phyloP scores from a whole-genome alignment of 352 stramenopile genomes.

The Phytophthora aleatoria region DNA sequence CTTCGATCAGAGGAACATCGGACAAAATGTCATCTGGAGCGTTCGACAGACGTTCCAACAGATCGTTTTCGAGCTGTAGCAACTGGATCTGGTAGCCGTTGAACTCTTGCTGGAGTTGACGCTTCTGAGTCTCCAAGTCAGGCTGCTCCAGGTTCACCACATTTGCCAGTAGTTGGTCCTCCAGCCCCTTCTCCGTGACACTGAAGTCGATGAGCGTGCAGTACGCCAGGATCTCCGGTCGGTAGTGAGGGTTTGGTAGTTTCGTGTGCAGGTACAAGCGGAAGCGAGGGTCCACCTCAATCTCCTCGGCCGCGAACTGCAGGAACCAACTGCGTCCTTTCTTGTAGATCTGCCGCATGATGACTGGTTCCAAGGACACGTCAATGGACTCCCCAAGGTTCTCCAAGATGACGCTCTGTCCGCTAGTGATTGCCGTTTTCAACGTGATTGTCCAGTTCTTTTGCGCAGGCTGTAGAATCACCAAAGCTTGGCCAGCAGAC shows the following conservation, averaged over 20 bases:
- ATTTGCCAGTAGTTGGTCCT: conserved; percentile 89
- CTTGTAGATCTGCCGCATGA: conserved; percentile 88
- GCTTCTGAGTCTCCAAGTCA: conserved; percentile 88
- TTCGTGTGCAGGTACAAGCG: conserved; percentile 92
- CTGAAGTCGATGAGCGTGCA: conserved; percentile 96
- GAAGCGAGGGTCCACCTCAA: conserved; percentile 90
- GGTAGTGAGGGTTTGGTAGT: conserved; percentile 92
- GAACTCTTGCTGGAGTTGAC: conserved; percentile 88
- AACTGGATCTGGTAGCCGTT: conserved; percentile 94
- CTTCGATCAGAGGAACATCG: conserved; percentile 92
- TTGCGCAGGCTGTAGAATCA: conserved; percentile 77
- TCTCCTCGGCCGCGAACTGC: conserved; percentile 87
- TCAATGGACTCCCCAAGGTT: conserved; percentile 91
- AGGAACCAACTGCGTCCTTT: conserved; percentile 92
- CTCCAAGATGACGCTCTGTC: conserved; percentile 90
- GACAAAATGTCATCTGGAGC: conserved; percentile 92
- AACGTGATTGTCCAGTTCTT: conserved; percentile 81
- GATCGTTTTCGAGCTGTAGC: conserved; percentile 86
- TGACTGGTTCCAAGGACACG: conserved; percentile 84
- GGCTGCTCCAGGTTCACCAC: conserved; percentile 92
- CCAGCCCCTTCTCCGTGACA: conserved; percentile 89
- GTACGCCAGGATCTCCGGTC: conserved; percentile 91
- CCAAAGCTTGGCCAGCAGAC: conserved; percentile 33
- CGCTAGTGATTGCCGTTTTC: conserved; percentile 72
- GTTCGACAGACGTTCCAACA: conserved; percentile 91